phyloP scores from a whole-genome alignment of 768 basidiomycete species.

The Xanthoconium purpureum region DNA sequence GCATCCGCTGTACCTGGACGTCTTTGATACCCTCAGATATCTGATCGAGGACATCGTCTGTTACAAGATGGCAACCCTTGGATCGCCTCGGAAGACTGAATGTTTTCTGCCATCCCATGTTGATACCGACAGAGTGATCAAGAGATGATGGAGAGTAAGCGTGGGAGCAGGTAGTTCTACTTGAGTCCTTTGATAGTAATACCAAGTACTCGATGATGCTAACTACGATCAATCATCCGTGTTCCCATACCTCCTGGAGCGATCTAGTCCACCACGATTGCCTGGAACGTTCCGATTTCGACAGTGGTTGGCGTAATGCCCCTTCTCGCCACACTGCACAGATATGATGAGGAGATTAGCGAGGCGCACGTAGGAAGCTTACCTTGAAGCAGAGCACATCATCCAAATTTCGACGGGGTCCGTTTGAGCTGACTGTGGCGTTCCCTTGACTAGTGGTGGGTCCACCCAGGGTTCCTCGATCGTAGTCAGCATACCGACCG shows the following conservation, averaged over 20 bases:
- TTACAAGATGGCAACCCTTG: conserved; percentile 82
- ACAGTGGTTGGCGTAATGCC: conserved; percentile 95
- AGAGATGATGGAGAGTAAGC: background rate
- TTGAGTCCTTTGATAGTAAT: background rate
- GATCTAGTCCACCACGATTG: conserved; percentile 80
- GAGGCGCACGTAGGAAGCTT: conserved; percentile 17
- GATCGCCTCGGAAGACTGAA: conserved; percentile 56
- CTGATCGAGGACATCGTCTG: conserved; percentile 64
- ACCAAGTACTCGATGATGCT: background rate
- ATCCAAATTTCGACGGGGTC: conserved; percentile 68
- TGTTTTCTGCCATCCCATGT: conserved; percentile 89
- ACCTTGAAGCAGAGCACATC: conserved; percentile 89
- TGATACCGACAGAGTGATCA: background rate
- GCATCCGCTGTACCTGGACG: conserved; percentile 47
- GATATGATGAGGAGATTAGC: conserved; percentile 4
- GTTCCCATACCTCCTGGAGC: conserved; percentile 33
- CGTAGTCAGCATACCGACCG: conserved; percentile 78
- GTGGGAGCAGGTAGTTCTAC: background rate
- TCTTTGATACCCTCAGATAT: conserved; percentile 67
- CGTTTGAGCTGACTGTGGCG: conserved; percentile 32
- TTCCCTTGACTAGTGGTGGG: conserved; percentile 22
- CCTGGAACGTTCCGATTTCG: conserved; percentile 88
- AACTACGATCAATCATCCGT: conserved; percentile 24
- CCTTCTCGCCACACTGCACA: conserved; percentile 80
- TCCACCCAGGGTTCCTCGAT: conserved; percentile 45